Conservation (phyloP, 495 filamentous ascomycete genomes). For the Xylaria cubensis region DNA sequence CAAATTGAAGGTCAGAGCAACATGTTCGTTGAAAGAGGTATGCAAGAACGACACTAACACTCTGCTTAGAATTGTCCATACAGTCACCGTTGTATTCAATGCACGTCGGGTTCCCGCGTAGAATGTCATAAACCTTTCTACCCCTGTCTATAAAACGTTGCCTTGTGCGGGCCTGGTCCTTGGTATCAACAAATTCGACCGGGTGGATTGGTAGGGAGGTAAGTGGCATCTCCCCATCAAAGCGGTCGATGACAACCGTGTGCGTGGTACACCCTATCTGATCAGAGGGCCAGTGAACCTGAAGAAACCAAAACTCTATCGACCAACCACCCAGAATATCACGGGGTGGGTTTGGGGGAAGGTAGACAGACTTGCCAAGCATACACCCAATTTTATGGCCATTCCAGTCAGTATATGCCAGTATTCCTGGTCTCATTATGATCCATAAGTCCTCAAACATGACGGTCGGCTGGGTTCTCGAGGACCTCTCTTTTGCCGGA, state of each 20-base stretch:
- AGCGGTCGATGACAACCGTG: not conserved
- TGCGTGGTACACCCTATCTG: not conserved
- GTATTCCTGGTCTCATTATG: not conserved
- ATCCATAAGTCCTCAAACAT: conserved; percentile 11
- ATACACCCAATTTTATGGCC: conserved; percentile 3
- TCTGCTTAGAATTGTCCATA: not conserved
- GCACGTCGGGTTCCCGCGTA: not conserved
- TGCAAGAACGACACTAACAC: not conserved
- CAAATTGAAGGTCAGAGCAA: not conserved
- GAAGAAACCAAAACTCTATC: conserved; percentile 15
- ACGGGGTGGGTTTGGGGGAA: not conserved
- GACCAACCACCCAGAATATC: not conserved
- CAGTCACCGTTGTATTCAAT: conserved; percentile 1
- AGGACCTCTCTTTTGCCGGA: not conserved
- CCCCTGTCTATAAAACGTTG: conserved; percentile 13
- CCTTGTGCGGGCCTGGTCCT: not conserved
- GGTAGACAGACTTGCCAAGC: not conserved
- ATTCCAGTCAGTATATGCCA: not conserved
- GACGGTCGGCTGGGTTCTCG: not conserved
- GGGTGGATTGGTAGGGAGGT: conserved; percentile 1
- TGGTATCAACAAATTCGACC: not conserved
- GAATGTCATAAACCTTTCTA: not conserved
- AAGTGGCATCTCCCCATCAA: conserved; percentile 5
- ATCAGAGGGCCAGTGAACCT: conserved; percentile 4
- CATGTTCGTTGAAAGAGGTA: not conserved